Conservation (phyloP, 2,329 filamentous ascomycete genomes). For the Colletotrichum spinosum region DNA sequence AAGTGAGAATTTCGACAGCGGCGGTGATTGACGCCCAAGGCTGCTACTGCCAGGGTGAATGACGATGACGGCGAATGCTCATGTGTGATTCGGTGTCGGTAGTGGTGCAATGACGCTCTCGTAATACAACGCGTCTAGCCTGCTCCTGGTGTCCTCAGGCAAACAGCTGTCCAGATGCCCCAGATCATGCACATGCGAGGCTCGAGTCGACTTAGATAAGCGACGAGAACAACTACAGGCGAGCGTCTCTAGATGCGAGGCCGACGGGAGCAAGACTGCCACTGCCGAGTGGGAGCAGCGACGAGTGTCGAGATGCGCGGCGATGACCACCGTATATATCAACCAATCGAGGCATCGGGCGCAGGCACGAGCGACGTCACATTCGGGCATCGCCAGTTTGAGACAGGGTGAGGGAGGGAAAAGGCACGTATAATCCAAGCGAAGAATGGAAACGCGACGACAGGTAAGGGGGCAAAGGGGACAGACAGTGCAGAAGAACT, state of each 20-base stretch:
- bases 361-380: slow-evolving; percentile 28
- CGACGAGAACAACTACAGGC: background rate
- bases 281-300: background rate
- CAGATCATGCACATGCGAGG: background rate
- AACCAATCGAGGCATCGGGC: background rate
- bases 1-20: background rate
- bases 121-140: no score
- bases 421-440: slow-evolving; percentile 3
- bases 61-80: background rate
- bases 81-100: background rate
- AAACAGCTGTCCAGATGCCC: slow-evolving; percentile 1
- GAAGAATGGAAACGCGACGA: background rate
- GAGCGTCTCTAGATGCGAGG: no score
- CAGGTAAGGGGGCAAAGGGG: slow-evolving; percentile 3
- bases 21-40: slow-evolving; percentile 2
- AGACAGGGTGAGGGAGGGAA: background rate
- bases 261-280: slow-evolving; percentile 2
- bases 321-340: background rate
- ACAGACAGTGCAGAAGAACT: slow-evolving; percentile 6
- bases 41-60: background rate
- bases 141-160: background rate
- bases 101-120: slow-evolving; percentile 11
- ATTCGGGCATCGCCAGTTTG: background rate
- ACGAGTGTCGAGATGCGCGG: background rate
- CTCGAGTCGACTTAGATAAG: background rate